Evolutionary conservation across 495 filamentous ascomycete species (phyloP).

Genomic region (Talaromyces stipitatus): DNA sequence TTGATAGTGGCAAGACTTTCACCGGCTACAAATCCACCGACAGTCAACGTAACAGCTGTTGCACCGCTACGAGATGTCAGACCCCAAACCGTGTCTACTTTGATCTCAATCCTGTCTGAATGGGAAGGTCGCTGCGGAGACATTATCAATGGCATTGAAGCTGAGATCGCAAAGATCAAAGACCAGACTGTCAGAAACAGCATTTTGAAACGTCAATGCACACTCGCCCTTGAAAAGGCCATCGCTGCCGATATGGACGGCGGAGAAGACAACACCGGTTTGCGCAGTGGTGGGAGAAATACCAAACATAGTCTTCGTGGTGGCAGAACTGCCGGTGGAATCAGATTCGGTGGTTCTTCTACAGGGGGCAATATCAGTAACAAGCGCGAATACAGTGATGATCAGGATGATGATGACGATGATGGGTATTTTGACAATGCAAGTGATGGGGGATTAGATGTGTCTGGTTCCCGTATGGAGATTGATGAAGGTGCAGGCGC

Average conservation of each 20-base stretch:
- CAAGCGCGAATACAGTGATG: constrained; percentile 32
- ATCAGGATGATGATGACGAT: constrained; percentile 36
- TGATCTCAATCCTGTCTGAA: constrained; percentile 58
- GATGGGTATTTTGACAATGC: constrained; percentile 35
- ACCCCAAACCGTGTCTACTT: constrained; percentile 55
- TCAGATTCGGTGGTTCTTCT: constrained; percentile 8
- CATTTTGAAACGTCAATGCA: constrained; percentile 37
- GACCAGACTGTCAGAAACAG: constrained; percentile 46
- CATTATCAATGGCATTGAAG: constrained; percentile 70
- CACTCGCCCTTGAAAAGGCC: constrained; percentile 39
- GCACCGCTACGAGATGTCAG: constrained; percentile 79
- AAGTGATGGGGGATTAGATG: constrained; percentile 52
- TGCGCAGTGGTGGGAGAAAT: constrained; percentile 8
- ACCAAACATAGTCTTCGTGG: not conserved
- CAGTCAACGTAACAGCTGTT: constrained; percentile 69
- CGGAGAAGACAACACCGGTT: constrained; percentile 13
- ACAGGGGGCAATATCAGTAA: constrained; percentile 21
- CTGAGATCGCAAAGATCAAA: constrained; percentile 54
- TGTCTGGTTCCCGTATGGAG: constrained; percentile 41
- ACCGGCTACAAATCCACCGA: constrained; percentile 52
- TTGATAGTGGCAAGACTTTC: constrained; percentile 78
- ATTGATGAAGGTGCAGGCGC: constrained; percentile 33
- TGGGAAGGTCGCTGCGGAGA: constrained; percentile 71
- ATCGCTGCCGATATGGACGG: constrained; percentile 18
- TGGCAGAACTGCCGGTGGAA: not conserved